A percentile compares a stretch with the other conserved stretches of the same genome.
These are phyloP conservation scores for Aspergillus ruber DNA, from an alignment of 2,329 filamentous ascomycete species.

Conservation along the genomic window DNA sequence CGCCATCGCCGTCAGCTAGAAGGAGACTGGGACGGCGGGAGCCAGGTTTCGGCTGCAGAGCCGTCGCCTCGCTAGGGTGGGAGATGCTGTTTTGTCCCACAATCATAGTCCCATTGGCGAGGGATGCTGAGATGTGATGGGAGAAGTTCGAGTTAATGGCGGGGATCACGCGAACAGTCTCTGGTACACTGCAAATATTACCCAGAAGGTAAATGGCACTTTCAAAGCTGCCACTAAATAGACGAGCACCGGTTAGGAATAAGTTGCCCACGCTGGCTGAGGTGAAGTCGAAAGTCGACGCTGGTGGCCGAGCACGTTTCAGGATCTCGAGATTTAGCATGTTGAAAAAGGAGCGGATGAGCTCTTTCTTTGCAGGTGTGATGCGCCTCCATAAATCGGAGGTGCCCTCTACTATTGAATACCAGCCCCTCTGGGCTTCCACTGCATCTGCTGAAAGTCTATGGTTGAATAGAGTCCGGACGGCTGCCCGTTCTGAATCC, in stretches of 20 bases:
- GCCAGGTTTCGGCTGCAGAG: slow-evolving; percentile 29
- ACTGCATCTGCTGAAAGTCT: slow-evolving; percentile 60
- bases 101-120: slow-evolving; percentile 70
- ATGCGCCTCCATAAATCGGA: slow-evolving; percentile 68
- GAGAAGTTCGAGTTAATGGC: slow-evolving; percentile 94
- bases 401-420: slow-evolving; percentile 77
- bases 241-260: slow-evolving; percentile 74
- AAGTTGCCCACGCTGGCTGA: slow-evolving; percentile 71
- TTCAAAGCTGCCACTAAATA: slow-evolving; percentile 91
- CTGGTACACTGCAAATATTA: slow-evolving; percentile 76
- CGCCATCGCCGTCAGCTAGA: slow-evolving; percentile 26
- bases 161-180: slow-evolving; percentile 70
- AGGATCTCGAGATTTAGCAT: slow-evolving; percentile 70
- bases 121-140: slow-evolving; percentile 82
- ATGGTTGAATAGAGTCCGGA: slow-evolving; percentile 82
- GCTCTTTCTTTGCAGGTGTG: slow-evolving; percentile 64
- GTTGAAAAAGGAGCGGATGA: slow-evolving; percentile 72
- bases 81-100: slow-evolving; percentile 90
- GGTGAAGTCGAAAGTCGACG: slow-evolving; percentile 70
- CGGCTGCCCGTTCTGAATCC: slow-evolving; percentile 62
- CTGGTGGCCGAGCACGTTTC: slow-evolving; percentile 63
- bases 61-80: slow-evolving; percentile 66
- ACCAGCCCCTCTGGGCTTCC: slow-evolving; percentile 71
- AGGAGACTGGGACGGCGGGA: slow-evolving; percentile 29
- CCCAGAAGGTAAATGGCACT: slow-evolving; percentile 85